Conservation (phyloP, 192 early-diverging fungal genomes). For the Obelidium mucronatum region DNA sequence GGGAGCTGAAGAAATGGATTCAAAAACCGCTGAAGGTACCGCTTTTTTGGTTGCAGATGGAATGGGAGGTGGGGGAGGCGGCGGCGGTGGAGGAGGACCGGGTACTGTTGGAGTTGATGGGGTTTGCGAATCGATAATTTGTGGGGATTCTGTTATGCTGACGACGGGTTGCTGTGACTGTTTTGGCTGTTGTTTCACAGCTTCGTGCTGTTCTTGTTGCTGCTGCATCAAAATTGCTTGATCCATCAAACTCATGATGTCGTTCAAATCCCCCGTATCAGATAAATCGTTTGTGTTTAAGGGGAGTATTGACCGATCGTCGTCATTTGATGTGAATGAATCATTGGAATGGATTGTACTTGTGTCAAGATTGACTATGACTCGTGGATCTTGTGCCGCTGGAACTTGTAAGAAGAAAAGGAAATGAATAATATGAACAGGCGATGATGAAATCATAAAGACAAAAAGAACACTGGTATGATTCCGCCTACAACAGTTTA, state of each 20-base stretch:
- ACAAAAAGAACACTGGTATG: too few species aligned
- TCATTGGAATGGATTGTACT: too few species aligned
- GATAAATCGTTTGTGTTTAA: background rate
- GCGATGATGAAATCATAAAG: too few species aligned
- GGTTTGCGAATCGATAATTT: background rate
- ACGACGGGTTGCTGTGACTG: background rate
- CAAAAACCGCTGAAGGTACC: background rate
- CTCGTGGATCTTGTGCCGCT: too few species aligned
- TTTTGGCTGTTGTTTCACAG: background rate
- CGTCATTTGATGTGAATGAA: too few species aligned
- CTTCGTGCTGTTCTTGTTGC: background rate
- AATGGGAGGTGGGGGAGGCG: slow-evolving; percentile 6
- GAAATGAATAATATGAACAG: too few species aligned
- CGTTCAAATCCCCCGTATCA: background rate
- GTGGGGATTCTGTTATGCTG: background rate
- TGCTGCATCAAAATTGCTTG: slow-evolving; percentile 2
- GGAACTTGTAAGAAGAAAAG: too few species aligned
- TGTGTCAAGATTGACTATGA: too few species aligned
- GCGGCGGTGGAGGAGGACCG: background rate
- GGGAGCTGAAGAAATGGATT: background rate
- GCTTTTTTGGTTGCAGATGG: background rate
- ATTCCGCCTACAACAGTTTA: too few species aligned
- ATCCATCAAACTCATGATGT: slow-evolving; percentile 18
- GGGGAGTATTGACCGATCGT: background rate
- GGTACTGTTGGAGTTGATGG: background rate